Evolutionary conservation across 768 basidiomycete species (phyloP).

Genomic region (Polyporus arcularius): DNA sequence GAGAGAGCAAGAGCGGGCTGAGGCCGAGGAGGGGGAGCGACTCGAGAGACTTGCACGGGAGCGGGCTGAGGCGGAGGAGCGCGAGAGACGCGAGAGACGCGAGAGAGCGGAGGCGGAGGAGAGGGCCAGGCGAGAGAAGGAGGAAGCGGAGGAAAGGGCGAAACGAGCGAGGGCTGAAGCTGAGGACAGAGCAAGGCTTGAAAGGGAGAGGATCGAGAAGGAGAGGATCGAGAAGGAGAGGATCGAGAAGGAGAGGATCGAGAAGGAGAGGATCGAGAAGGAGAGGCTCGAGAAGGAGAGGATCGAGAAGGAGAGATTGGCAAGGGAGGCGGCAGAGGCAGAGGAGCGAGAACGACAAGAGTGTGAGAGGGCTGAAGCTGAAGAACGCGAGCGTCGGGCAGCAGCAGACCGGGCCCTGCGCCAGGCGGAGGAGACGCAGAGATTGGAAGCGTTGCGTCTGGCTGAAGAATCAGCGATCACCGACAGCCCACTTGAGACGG

Average conservation of each 20-base stretch:
- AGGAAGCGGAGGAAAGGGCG: slow-evolving; percentile 18
- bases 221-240: background rate
- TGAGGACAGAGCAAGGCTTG: slow-evolving; percentile 16
- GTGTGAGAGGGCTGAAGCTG: slow-evolving; percentile 26
- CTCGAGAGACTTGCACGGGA: slow-evolving; percentile 6
- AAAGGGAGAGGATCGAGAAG: slow-evolving; percentile 30
- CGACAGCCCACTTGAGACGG: slow-evolving; percentile 13
- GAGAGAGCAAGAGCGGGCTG: slow-evolving; percentile 24
- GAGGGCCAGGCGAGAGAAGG: slow-evolving; percentile 28
- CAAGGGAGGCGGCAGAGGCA: slow-evolving; percentile 22
- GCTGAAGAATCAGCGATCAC: slow-evolving; percentile 2
- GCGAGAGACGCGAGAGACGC: slow-evolving; percentile 4
- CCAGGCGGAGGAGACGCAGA: slow-evolving; percentile 25
- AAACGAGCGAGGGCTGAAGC: slow-evolving; percentile 24
- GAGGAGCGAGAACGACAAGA: background rate
- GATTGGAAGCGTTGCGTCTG: slow-evolving; percentile 3
- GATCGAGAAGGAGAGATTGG: slow-evolving; percentile 13
- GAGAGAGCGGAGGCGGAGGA: slow-evolving; percentile 23
- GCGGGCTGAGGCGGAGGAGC: slow-evolving; percentile 3
- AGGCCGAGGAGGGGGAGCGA: slow-evolving; percentile 27
- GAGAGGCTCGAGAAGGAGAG: too few relatives aligned
- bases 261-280: slow-evolving; percentile 1
- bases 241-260: too few relatives aligned
- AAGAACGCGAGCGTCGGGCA: slow-evolving; percentile 9
- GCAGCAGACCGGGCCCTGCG: background rate